Evolutionary conservation across 176 grass and related monocot species (phyloP).

Genomic region (Carex myosuroides): DNA sequence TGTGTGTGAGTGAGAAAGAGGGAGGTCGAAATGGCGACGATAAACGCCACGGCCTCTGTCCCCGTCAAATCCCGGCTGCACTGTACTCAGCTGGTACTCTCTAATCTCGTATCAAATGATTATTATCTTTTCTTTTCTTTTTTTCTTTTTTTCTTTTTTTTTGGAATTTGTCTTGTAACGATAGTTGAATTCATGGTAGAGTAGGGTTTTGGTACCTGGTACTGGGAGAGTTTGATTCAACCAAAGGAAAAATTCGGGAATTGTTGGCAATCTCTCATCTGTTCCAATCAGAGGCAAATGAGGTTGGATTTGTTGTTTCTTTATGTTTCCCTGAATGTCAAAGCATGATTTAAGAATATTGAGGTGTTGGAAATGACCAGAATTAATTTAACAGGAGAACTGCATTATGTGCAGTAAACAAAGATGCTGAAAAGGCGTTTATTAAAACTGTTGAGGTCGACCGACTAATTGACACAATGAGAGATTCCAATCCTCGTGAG

Average conservation of each 20-base stretch:
- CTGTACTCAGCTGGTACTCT: neutral
- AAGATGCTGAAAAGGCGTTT: constrained; percentile 70
- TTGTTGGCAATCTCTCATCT: neutral
- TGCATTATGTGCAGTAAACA: constrained; percentile 37
- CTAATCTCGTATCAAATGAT: neutral
- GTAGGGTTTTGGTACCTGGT: neutral
- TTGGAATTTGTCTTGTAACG: neutral
- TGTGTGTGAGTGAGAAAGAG: neutral
- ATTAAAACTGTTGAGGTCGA: constrained; percentile 81
- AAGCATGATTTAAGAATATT: neutral
- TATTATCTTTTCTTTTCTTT: too few species aligned
- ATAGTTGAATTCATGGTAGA: neutral
- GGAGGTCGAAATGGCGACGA: constrained; percentile 11
- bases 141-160: neutral
- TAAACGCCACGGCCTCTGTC: neutral
- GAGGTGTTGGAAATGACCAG: neutral
- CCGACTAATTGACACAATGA: constrained; percentile 68
- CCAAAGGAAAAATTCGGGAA: neutral
- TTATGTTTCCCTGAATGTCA: neutral
- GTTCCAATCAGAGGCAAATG: neutral
- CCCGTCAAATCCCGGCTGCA: neutral
- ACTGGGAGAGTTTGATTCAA: neutral
- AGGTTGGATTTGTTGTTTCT: neutral
- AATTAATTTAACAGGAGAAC: constrained; percentile 46
- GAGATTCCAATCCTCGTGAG: constrained; percentile 61